Conservation (phyloP, 768 basidiomycete genomes). For the Rhodotorula graminis region DNA sequence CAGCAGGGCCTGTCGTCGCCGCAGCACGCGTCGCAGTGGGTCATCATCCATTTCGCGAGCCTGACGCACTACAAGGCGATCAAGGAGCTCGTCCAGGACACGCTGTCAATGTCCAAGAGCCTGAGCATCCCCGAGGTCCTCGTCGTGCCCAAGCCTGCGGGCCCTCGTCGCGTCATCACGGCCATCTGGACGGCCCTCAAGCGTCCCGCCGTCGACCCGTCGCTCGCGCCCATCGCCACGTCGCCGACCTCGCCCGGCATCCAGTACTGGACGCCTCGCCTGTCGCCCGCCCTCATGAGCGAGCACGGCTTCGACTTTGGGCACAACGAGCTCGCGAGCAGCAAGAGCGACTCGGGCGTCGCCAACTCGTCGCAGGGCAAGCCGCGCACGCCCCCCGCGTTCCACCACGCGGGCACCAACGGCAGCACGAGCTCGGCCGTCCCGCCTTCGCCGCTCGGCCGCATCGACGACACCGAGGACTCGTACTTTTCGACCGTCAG, state of each 20-base stretch:
- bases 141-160: constrained; percentile 95
- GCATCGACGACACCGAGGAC: constrained; percentile 23
- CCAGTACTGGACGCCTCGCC: constrained; percentile 48
- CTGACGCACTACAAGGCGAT: constrained; percentile 80
- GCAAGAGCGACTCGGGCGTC: neutral
- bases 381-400: constrained; percentile 31
- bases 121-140: constrained; percentile 72
- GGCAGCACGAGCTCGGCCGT: neutral
- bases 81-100: constrained; percentile 74
- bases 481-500: constrained; percentile 37
- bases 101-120: constrained; percentile 52
- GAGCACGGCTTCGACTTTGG: constrained; percentile 40
- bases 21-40: constrained; percentile 40
- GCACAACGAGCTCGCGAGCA: neutral
- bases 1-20: neutral
- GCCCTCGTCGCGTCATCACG: constrained; percentile 86
- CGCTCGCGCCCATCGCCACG: constrained; percentile 90
- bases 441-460: constrained; percentile 33
- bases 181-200: constrained; percentile 84
- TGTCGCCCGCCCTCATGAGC: constrained; percentile 45
- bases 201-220: constrained; percentile 81
- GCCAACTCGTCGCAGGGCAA: constrained; percentile 20
- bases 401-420: constrained; percentile 11
- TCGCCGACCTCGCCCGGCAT: constrained; percentile 74
- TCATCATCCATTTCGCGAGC: constrained; percentile 87